These are phyloP conservation scores for Xylaria acuta DNA, from an alignment of 495 filamentous ascomycete genomes.

Conservation along the genomic window DNA sequence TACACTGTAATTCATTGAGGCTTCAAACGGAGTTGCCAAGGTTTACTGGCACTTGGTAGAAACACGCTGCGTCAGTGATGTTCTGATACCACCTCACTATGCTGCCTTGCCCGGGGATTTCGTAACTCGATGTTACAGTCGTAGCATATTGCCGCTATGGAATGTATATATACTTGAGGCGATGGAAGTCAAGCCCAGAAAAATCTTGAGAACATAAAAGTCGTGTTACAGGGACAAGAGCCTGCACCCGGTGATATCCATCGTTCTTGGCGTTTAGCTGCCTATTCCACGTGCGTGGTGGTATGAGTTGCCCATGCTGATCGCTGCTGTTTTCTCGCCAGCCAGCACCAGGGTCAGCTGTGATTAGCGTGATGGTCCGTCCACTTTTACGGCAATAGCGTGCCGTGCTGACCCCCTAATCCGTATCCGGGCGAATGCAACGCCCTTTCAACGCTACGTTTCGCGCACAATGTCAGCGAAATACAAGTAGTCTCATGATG, in stretches of 20 bases:
- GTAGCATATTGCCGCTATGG: neutral
- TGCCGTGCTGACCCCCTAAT: constrained; percentile 18
- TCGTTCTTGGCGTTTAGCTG: neutral
- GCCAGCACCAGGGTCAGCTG: neutral
- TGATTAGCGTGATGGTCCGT: neutral
- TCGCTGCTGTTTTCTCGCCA: constrained; percentile 2
- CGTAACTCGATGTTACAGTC: neutral
- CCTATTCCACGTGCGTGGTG: neutral
- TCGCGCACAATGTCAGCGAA: neutral
- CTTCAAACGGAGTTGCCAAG: neutral
- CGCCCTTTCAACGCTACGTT: constrained; percentile 7
- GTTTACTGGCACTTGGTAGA: neutral
- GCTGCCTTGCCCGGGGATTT: neutral
- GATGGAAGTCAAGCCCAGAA: neutral
- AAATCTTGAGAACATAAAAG: neutral
- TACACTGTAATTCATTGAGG: too few species aligned
- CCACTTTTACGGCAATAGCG: constrained; percentile 14
- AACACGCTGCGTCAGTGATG: neutral
- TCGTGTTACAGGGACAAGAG: neutral
- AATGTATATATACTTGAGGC: neutral
- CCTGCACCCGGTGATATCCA: neutral
- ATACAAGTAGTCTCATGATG: neutral
- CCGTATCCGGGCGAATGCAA: constrained; percentile 5
- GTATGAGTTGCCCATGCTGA: constrained; percentile 1
- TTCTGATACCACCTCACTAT: neutral